Conservation (phyloP, 495 filamentous ascomycete species). For the Lophium mytilinum region DNA sequence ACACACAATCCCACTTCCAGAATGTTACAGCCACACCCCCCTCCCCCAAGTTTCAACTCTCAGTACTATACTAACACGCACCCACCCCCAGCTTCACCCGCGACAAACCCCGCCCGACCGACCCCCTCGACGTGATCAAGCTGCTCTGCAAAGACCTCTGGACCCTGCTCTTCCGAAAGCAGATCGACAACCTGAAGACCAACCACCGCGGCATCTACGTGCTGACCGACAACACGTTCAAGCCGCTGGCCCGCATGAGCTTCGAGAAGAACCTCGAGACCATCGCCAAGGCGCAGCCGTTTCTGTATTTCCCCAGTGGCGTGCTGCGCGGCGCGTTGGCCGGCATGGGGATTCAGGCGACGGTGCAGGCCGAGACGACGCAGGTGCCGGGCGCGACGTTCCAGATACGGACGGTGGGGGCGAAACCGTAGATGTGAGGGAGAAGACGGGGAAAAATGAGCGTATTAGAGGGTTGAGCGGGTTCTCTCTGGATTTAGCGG, state of each 20-base stretch:
- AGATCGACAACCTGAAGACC: slow-evolving; percentile 96
- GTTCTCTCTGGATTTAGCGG: slow-evolving; percentile 6
- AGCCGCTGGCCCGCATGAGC: slow-evolving; percentile 80
- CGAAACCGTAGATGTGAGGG: slow-evolving; percentile 38
- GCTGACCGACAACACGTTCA: slow-evolving; percentile 87
- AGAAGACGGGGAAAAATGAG: background rate
- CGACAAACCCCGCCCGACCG: slow-evolving; percentile 59
- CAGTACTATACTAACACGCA: slow-evolving; percentile 8
- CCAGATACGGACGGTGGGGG: slow-evolving; percentile 80
- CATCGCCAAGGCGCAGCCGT: slow-evolving; percentile 39
- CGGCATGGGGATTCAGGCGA: slow-evolving; percentile 82
- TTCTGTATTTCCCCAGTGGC: slow-evolving; percentile 90
- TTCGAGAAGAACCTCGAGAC: slow-evolving; percentile 44
- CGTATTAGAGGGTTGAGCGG: background rate
- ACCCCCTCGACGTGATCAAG: slow-evolving; percentile 58
- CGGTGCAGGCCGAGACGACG: slow-evolving; percentile 76
- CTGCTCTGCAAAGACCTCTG: slow-evolving; percentile 98
- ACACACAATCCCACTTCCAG: background rate
- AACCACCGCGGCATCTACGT: slow-evolving; percentile 97
- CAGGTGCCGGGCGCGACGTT: slow-evolving; percentile 87
- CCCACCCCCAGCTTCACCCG: slow-evolving; percentile 67
- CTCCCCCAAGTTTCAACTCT: too few relatives aligned
- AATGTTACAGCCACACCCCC: too few relatives aligned
- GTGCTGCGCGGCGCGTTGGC: slow-evolving; percentile 82
- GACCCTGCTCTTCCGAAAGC: slow-evolving; percentile 88